Base-by-base conservation (phyloP, 345 rosid species). In the thale cress (Arabidopsis thaliana) region DNA sequence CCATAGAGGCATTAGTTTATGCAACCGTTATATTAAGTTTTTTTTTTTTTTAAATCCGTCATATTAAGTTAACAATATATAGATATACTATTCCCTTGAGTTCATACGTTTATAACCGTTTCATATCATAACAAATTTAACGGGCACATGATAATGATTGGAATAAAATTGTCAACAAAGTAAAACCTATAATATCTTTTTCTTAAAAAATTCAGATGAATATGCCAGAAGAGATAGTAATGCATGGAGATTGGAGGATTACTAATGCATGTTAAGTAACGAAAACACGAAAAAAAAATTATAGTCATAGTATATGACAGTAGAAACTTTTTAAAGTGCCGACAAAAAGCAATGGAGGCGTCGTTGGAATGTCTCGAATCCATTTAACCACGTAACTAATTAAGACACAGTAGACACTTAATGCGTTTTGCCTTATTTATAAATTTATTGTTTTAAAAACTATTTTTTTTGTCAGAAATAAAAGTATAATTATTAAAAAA, bases 281-380 rank as follows among this genome's bases (percentile, higher is more conserved):
- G 23, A 9, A 45, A 45, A 33, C 55, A 45, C 16, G 23, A 16
- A 45, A 64, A 28, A 16, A 16, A 16, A 16, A 16, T 0, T 16
- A 16, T 16, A 16, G 0, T 16, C 20, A 16, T 16, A 16, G 6
- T 4, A 42, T 42, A 14, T 62, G 49, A 38, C 68, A 30, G 33
- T 41, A 30, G 22, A 63, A 28, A 44, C 53, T 28, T 44, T 63
- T 14, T 28, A 44, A 28, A 63, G 53, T n/a, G 14, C 53, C 53
- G 67, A 64, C 55, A 45, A 64, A 64, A 65, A 32, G 56, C 56
- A 32, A 33, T 2, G 42, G 14, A 46, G 42, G 16, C 69, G 42
- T 65, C 55, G 69, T 46, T 16, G 28, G 42, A 9, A 65, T 32
- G 42, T 20, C 20, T n/a, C n/a, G 41, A 32, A n/a, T 45, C 41